Conservation (phyloP, 2,329 filamentous ascomycete species). For the Aspergillus aculeatus region DNA sequence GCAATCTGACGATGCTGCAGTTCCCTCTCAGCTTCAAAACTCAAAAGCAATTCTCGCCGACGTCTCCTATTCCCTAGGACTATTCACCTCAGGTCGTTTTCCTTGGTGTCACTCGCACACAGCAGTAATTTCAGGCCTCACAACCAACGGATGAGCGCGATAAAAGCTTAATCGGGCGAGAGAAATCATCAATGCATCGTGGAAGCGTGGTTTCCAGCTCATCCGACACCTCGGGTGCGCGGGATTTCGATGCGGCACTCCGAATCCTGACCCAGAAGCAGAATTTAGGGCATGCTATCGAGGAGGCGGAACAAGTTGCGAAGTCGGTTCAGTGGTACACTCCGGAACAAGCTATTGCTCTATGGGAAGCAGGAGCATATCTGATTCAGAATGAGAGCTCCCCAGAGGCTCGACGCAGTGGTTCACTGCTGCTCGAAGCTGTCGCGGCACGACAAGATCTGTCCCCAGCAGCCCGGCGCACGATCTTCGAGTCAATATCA, state of each 20-base stretch:
- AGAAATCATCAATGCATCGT: slow-evolving; percentile 44
- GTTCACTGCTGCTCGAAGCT: slow-evolving; percentile 37
- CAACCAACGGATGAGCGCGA: slow-evolving; percentile 35
- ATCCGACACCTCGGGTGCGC: slow-evolving; percentile 38
- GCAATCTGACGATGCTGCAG: slow-evolving; percentile 45
- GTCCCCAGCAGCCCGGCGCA: slow-evolving; percentile 33
- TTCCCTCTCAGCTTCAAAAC: slow-evolving; percentile 35
- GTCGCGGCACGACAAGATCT: slow-evolving; percentile 41
- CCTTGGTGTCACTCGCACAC: slow-evolving; percentile 34
- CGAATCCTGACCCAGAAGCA: slow-evolving; percentile 36
- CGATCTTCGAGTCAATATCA: slow-evolving; percentile 39
- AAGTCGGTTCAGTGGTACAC: slow-evolving; percentile 37
- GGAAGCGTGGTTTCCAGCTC: slow-evolving; percentile 40
- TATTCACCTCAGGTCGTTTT: slow-evolving; percentile 40
- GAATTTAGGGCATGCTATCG: slow-evolving; percentile 35
- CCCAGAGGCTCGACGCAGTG: slow-evolving; percentile 36
- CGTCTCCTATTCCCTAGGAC: slow-evolving; percentile 46
- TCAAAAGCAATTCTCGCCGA: slow-evolving; percentile 42
- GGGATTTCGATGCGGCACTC: slow-evolving; percentile 40
- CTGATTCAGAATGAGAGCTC: slow-evolving; percentile 38
- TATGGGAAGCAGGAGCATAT: slow-evolving; percentile 42
- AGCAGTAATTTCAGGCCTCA: slow-evolving; percentile 30
- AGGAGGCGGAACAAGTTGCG: slow-evolving; percentile 39
- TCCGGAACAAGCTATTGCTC: slow-evolving; percentile 39
- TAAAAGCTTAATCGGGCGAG: slow-evolving; percentile 33